Conservation (phyloP, 2,329 filamentous ascomycete species). For the Lanzia echinophila region DNA sequence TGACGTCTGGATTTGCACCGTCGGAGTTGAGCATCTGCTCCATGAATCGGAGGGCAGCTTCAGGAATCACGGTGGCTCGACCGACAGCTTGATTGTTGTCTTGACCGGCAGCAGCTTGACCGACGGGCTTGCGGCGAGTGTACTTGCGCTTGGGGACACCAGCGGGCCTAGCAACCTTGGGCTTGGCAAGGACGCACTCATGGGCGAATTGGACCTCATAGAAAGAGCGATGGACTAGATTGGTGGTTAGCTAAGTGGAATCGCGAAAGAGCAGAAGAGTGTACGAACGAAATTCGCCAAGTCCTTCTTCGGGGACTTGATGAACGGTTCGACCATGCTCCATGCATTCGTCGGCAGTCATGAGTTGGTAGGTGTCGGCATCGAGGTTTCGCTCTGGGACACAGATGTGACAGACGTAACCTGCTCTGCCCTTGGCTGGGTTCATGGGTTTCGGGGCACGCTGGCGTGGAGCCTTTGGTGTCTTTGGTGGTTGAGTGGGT, state of each 20-base stretch:
- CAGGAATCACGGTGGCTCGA: no score
- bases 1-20: not conserved
- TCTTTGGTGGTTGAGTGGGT: no score
- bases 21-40: not conserved
- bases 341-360: not conserved
- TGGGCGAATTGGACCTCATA: not conserved
- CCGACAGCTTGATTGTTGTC: no score
- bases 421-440: no score
- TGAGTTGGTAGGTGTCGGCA: not conserved
- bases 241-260: not conserved
- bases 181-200: not conserved
- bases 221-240: not conserved
- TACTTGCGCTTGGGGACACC: conserved; percentile 4
- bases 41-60: not conserved
- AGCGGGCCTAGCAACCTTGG: not conserved
- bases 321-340: not conserved
- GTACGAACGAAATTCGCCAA: not conserved
- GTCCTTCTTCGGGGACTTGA: not conserved
- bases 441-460: no score
- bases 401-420: not conserved
- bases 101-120: no score
- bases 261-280: not conserved
- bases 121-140: not conserved
- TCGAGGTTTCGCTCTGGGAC: not conserved
- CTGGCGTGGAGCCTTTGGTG: no score